Conservation (phyloP, 192 early-diverging fungal species). For the Irineochytrium annulatum region DNA sequence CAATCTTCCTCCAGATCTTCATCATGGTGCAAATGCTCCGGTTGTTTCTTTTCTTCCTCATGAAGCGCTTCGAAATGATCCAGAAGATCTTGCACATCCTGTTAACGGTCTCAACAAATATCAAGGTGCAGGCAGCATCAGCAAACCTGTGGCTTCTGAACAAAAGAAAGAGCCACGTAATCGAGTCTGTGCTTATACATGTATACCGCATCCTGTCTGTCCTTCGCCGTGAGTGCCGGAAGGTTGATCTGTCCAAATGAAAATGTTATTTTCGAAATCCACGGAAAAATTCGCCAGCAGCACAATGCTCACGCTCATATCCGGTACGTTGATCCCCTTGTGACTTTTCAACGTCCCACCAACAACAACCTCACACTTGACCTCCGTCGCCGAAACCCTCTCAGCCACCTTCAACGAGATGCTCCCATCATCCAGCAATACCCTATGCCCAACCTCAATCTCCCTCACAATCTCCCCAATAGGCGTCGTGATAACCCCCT, state of each 20-base stretch:
- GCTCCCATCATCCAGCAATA: slow-evolving; percentile 53
- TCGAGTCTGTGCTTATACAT: slow-evolving; percentile 45
- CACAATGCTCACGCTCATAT: slow-evolving; percentile 27
- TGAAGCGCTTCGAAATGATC: slow-evolving; percentile 26
- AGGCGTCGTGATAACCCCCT: slow-evolving; percentile 41
- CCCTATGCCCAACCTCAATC: slow-evolving; percentile 44
- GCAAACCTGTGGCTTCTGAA: slow-evolving; percentile 29
- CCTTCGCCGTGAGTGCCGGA: slow-evolving; percentile 55
- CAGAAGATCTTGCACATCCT: slow-evolving; percentile 50
- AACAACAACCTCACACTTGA: slow-evolving; percentile 42
- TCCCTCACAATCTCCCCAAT: slow-evolving; percentile 38
- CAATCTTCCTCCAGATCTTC: slow-evolving; percentile 41
- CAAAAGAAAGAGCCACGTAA: slow-evolving; percentile 50
- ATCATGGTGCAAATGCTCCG: slow-evolving; percentile 1
- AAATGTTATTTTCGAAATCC: no score
- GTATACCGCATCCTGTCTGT: slow-evolving; percentile 44
- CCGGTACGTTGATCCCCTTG: slow-evolving; percentile 59
- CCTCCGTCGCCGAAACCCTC: slow-evolving; percentile 38
- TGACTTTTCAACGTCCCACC: slow-evolving; percentile 45
- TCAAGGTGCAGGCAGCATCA: no score
- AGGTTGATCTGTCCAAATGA: slow-evolving; percentile 40
- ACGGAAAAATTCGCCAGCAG: background rate
- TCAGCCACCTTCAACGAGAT: slow-evolving; percentile 32
- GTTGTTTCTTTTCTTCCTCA: slow-evolving; percentile 12
- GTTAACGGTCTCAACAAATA: no score